Evolutionary conservation across 257 asterid genomes (phyloP), one percentile per base, ranked within the genome.

Genomic region (Vinca minor): DNA sequence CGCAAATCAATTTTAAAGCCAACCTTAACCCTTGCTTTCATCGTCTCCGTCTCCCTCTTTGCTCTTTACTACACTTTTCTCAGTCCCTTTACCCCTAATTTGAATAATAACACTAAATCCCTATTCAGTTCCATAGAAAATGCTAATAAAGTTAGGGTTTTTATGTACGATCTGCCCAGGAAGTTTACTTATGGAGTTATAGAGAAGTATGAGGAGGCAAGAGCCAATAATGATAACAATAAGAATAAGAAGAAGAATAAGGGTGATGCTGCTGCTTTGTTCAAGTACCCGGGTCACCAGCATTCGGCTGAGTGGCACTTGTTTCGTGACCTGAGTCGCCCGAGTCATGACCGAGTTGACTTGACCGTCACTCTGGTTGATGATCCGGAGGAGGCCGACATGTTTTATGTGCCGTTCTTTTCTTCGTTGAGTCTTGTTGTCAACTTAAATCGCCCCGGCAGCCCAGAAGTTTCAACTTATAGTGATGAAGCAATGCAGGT

Each of bases 231-330:
- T 25, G 70, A 58, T 38, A 17, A 77, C 3, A 74, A 59, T 12
- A 74, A 28, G 32, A 73, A 73, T 13, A n/a, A n/a, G n/a, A n/a
- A n/a, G n/a, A n/a, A n/a, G n/a, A n/a, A n/a, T n/a, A n/a, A n/a
- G n/a, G n/a, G n/a, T n/a, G n/a, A n/a, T n/a, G n/a, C n/a, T n/a
- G 98, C 81, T 62, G 80, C 85, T 29, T 48, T 63, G 77, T 77
- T 84, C 49, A 93, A 85, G 85, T 93, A 93, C 70, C 99, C 99
- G 1, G 97, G 97, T 50, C 77, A 89, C 73, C 99, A 89, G 83
- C 99, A 93, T 75, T 77, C 95, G 1, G 97, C 92, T 21, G 99
- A 93, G 81, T 93, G 99, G 97, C 76, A 85, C 72, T 76, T 93
- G 72, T 93, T 89, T 44, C 65, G 82, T 39, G 94, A 90, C 76